Percentiles rank a stretch among this genome's conserved stretches.
These are phyloP conservation scores for Phytophthora chlamydospora DNA, from an alignment of 352 stramenopile genomes.

Conservation along the genomic window DNA sequence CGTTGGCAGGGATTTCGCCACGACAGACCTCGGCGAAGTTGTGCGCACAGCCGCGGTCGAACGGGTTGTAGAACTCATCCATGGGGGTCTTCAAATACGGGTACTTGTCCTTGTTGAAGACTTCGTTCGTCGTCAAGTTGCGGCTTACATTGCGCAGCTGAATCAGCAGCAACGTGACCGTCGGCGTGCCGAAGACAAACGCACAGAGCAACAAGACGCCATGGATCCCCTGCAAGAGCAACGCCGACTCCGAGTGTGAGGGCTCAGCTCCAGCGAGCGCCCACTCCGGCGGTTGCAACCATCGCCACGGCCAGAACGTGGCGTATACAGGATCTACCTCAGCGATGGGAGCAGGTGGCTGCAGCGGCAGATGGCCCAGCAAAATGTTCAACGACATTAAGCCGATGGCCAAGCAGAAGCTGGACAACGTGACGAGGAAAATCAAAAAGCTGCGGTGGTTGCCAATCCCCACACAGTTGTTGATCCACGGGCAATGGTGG, in stretches of 20 bases:
- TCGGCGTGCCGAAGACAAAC: slow-evolving; percentile 74
- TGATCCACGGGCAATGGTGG: slow-evolving; percentile 88
- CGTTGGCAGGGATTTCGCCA: slow-evolving; percentile 21
- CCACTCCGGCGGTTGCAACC: slow-evolving; percentile 38
- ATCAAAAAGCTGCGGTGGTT: slow-evolving; percentile 82
- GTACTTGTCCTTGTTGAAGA: slow-evolving; percentile 92
- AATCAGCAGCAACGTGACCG: slow-evolving; percentile 57
- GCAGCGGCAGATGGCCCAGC: slow-evolving; percentile 45
- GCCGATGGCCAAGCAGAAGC: slow-evolving; percentile 59
- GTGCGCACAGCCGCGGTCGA: slow-evolving; percentile 57
- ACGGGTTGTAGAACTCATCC: slow-evolving; percentile 84
- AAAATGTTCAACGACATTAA: slow-evolving; percentile 58
- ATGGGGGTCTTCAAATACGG: slow-evolving; percentile 80
- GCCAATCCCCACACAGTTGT: slow-evolving; percentile 80
- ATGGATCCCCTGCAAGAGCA: slow-evolving; percentile 67
- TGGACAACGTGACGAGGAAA: slow-evolving; percentile 58
- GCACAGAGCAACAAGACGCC: slow-evolving; percentile 56
- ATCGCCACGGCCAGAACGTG: slow-evolving; percentile 26
- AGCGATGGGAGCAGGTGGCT: slow-evolving; percentile 21
- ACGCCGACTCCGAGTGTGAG: slow-evolving; percentile 26
- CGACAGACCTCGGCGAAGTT: slow-evolving; percentile 72
- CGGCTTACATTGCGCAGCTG: slow-evolving; percentile 75
- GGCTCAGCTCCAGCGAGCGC: slow-evolving; percentile 12
- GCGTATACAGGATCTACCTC: neutral
- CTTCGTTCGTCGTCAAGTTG: slow-evolving; percentile 86